Conservation (phyloP, 2,329 filamentous ascomycete species). For the Botrytis galanthina region DNA sequence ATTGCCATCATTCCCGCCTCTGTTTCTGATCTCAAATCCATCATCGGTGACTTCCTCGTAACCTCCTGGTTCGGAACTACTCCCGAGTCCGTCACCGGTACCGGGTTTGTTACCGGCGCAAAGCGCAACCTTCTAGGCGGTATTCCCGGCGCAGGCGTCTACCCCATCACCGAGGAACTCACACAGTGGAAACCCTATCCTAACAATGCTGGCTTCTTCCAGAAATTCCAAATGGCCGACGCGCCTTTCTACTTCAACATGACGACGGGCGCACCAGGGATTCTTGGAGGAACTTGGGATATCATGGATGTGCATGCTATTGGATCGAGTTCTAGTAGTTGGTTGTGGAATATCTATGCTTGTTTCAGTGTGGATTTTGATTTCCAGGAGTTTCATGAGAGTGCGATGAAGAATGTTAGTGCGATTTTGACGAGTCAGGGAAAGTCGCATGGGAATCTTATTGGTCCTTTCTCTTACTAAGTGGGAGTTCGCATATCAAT, state of each 20-base stretch:
- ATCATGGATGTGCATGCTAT: slow-evolving; percentile 4
- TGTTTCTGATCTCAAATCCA: background rate
- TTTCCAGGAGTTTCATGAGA: slow-evolving; percentile 11
- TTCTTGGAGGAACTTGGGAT: background rate
- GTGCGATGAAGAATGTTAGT: slow-evolving; percentile 7
- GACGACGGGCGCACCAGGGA: background rate
- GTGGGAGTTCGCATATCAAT: background rate
- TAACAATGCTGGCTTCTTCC: background rate
- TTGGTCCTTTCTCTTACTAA: slow-evolving; percentile 2
- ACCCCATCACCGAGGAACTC: slow-evolving; percentile 10
- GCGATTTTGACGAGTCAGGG: background rate
- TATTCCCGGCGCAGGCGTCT: slow-evolving; percentile 2
- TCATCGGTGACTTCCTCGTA: slow-evolving; percentile 1
- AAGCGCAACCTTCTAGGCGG: background rate
- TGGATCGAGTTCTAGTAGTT: background rate
- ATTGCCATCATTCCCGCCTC: background rate
- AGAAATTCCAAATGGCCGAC: slow-evolving; percentile 8
- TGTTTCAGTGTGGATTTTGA: slow-evolving; percentile 5
- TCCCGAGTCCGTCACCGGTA: background rate
- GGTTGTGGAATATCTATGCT: slow-evolving; percentile 19
- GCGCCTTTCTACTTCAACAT: background rate
- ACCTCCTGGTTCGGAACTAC: slow-evolving; percentile 5
- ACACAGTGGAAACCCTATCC: background rate
- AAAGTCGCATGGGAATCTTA: background rate
- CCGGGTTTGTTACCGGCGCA: background rate